Evolutionary conservation across 2,329 filamentous ascomycete genomes (phyloP).

Genomic region (Coniochaeta sp.): DNA sequence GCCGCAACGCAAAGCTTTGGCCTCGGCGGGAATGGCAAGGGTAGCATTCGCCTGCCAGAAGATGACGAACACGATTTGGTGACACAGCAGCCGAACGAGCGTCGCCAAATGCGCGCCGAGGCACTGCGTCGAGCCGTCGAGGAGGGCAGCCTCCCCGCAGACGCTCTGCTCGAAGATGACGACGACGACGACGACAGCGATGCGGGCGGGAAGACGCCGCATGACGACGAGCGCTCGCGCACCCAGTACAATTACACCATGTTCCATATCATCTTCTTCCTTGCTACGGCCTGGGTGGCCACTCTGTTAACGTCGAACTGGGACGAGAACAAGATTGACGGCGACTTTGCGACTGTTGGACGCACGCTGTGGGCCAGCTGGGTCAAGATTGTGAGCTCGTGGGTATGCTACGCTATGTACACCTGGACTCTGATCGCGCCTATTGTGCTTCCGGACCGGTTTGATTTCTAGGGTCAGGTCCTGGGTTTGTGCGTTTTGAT

Average conservation of each 20-base stretch:
- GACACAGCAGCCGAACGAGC: constrained; percentile 64
- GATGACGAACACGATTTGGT: constrained; percentile 84
- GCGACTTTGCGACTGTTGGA: constrained; percentile 85
- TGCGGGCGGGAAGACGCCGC: constrained; percentile 51
- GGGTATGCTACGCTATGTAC: constrained; percentile 94
- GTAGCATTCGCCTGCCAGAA: constrained; percentile 54
- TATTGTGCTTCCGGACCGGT: constrained; percentile 76
- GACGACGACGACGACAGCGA: constrained; percentile 51
- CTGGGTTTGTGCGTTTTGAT: not conserved
- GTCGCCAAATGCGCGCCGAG: constrained; percentile 85
- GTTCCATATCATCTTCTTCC: constrained; percentile 96
- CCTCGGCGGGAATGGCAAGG: constrained; percentile 52
- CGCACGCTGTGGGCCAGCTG: constrained; percentile 96
- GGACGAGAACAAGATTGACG: constrained; percentile 52
- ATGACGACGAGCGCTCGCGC: constrained; percentile 80
- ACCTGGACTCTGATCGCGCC: constrained; percentile 89
- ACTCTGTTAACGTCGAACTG: constrained; percentile 76
- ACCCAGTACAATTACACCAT: constrained; percentile 96
- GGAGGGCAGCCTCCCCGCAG: constrained; percentile 84
- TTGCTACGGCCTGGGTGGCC: constrained; percentile 92
- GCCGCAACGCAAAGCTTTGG: constrained; percentile 87
- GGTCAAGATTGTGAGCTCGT: constrained; percentile 97
- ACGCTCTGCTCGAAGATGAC: constrained; percentile 67
- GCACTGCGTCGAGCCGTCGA: constrained; percentile 88
- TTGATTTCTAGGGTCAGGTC: constrained; percentile 44